A percentile compares a stretch with the other conserved stretches of the same genome.
Conservation (phyloP, 116 monocot genomes). For the Posidonia oceanica region DNA sequence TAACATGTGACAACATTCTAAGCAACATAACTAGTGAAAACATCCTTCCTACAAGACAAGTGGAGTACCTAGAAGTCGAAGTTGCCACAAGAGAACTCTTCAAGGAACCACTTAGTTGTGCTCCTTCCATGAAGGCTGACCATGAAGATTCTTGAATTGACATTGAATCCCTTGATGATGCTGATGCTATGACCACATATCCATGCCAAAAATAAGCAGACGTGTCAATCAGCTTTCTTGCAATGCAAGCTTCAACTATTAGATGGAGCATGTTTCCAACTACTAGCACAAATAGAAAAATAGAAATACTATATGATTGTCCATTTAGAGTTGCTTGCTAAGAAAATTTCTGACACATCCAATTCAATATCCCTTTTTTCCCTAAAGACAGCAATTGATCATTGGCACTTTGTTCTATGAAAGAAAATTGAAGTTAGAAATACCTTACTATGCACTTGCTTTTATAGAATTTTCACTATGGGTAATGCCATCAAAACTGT, state of each 20-base stretch:
- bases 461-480: conserved; percentile 35
- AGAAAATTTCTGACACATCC: not conserved
- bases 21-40: not conserved
- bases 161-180: conserved; percentile 24
- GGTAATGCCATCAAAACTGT: conserved; percentile 15
- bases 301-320: not conserved
- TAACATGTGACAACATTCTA: not conserved
- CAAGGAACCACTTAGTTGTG: conserved; percentile 40
- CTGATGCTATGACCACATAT: conserved; percentile 41
- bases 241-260: conserved; percentile 90
- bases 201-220: conserved; percentile 94
- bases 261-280: conserved; percentile 87
- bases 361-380: not conserved
- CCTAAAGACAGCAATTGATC: not conserved
- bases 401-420: not conserved
- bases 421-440: not conserved
- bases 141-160: conserved; percentile 59
- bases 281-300: conserved; percentile 15
- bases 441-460: conserved; percentile 39
- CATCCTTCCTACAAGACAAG: not conserved
- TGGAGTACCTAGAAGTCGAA: conserved; percentile 73
- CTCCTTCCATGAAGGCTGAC: conserved; percentile 74
- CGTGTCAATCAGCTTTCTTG: conserved; percentile 81
- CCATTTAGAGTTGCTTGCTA: not conserved
- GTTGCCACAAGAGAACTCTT: conserved; percentile 54